Conservation (phyloP, 805 yeast species). For the Kodamaea laetipori region DNA sequence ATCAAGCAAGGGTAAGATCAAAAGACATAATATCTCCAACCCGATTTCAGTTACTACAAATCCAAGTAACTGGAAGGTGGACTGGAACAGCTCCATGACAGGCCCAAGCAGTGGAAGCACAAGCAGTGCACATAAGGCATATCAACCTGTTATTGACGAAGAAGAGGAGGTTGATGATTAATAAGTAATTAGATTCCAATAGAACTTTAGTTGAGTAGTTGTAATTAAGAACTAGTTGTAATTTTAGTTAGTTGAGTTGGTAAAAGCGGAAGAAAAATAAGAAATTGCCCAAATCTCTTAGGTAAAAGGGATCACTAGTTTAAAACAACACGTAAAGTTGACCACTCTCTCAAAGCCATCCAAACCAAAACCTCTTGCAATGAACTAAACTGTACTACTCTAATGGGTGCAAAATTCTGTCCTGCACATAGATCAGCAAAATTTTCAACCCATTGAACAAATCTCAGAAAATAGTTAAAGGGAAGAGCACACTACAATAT, state of each 20-base stretch:
- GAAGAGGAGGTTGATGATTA: conserved; percentile 17
- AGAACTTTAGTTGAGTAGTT: no score
- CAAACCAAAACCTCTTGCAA: no score
- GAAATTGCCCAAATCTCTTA: no score
- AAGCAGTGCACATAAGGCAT: conserved; percentile 10
- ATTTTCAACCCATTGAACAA: conserved; percentile 9
- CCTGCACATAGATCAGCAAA: conserved; percentile 10
- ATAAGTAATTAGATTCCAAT: neutral
- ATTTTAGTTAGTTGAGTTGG: no score
- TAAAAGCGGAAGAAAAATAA: no score
- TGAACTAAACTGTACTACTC: no score
- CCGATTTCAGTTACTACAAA: conserved; percentile 12
- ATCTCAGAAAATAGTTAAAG: neutral
- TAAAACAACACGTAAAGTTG: no score
- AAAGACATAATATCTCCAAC: conserved; percentile 13
- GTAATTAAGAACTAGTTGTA: no score
- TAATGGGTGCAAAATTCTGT: neutral
- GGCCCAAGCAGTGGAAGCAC: neutral
- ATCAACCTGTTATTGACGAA: conserved; percentile 21
- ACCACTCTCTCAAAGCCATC: no score
- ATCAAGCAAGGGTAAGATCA: conserved; percentile 11
- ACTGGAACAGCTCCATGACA: conserved; percentile 5
- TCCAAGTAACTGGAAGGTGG: conserved; percentile 11
- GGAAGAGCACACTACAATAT: conserved; percentile 19
- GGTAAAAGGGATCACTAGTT: no score